Evolutionary conservation across 1,139 yeast species (phyloP).

Genomic region (Zygoascus sp.): DNA sequence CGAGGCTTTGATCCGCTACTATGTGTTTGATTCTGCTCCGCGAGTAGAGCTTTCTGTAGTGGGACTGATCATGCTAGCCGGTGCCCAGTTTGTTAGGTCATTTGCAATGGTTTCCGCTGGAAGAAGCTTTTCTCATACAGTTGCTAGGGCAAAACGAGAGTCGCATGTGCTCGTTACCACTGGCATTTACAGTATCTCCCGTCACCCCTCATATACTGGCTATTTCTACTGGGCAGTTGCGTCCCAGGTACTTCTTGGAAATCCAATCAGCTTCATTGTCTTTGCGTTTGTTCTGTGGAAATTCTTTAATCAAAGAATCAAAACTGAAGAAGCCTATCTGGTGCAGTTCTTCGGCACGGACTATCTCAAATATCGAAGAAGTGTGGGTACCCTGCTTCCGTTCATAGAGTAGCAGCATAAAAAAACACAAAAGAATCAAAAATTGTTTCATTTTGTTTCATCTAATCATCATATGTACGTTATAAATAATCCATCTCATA

Average conservation of each 20-base stretch:
- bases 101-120: slow-evolving; percentile 86
- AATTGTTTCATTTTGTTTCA: too few species aligned
- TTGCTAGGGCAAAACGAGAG: slow-evolving; percentile 49
- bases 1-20: slow-evolving; percentile 39
- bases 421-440: slow-evolving; percentile 52
- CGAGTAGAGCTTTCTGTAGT: slow-evolving; percentile 26
- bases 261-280: slow-evolving; percentile 50
- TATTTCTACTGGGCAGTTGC: slow-evolving; percentile 95
- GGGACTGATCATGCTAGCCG: slow-evolving; percentile 47
- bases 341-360: slow-evolving; percentile 63
- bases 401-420: slow-evolving; percentile 46
- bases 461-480: background rate
- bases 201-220: slow-evolving; percentile 93
- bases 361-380: slow-evolving; percentile 51
- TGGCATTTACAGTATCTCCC: slow-evolving; percentile 61
- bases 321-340: slow-evolving; percentile 60
- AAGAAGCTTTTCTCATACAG: slow-evolving; percentile 77
- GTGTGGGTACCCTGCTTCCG: slow-evolving; percentile 60
- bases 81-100: slow-evolving; percentile 68
- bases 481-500: background rate
- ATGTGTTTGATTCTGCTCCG: slow-evolving; percentile 33
- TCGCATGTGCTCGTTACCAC: slow-evolving; percentile 63
- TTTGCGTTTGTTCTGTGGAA: slow-evolving; percentile 51
- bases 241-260: slow-evolving; percentile 63
- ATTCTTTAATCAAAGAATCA: slow-evolving; percentile 66